Evolutionary conservation across 257 asterid species (phyloP), one percentile per base, ranked within the genome.

Genomic region (Gentiana macrophylla): DNA sequence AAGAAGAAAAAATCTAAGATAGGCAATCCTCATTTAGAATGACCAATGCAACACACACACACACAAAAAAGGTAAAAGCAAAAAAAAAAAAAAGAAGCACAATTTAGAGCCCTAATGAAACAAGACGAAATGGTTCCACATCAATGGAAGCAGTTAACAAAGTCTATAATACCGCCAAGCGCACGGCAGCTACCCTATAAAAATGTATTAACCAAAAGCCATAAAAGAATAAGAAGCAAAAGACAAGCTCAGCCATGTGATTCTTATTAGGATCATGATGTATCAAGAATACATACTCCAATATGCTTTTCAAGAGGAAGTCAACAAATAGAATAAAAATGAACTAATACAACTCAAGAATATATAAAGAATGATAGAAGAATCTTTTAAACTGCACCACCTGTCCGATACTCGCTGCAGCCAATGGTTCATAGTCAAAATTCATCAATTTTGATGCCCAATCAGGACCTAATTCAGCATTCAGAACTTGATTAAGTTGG

Each of bases 341-440:
- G 5, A 51, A 13, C 2, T 32, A 49, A 53, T n/a, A 37, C 11
- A 12, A 52, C 32, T 50, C 55, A 58, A n/a, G 61, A 4, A 36
- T 41, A 8, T 10, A 11, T 9, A 5, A 15, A 45, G 37, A 52
- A 2, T 9, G 1, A 13, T 32, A 38, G 51, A 4, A 33, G 12
- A 15, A 48, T 0, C 13, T 1, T 44, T 37, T 60, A 51, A 69
- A 61, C 54, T 52, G 65, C 56, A 67, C 59, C 60, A 90, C 96
- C 98, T 86, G 94, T 64, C 98, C 98, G 45, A 91, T 87, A 81
- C 98, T 91, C 64, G 98, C 96, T 11, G 98, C 85, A 62, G 95
- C 98, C 55, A 91, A 59, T 60, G 98, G 98, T 66, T 87, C 92
- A 65, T 87, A 82, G 75, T 87, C 94, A 62, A 87, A 91, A 73